Evolutionary conservation across 345 rosid genomes (phyloP).

Genomic region (Raphanus sativus): DNA sequence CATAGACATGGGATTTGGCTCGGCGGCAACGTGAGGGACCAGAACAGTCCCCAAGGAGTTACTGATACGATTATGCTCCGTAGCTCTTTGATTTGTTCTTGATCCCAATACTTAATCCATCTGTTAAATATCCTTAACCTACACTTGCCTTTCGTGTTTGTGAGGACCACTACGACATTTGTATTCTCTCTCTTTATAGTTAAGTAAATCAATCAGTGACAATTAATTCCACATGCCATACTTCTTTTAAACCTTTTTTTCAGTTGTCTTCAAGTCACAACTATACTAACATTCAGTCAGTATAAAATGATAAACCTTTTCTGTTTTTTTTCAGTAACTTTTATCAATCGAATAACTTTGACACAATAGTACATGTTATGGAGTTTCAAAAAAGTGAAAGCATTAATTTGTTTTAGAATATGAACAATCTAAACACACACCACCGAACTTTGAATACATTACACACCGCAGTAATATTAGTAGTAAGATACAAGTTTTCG

Average conservation of each 20-base stretch:
- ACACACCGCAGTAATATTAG: not conserved
- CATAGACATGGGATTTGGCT: slow-evolving; percentile 2
- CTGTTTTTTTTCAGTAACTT: not conserved
- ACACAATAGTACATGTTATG: not conserved
- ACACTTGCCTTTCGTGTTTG: not conserved
- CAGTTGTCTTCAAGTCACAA: not conserved
- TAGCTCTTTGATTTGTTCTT: not conserved
- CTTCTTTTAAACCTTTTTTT: not conserved
- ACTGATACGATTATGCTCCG: not conserved
- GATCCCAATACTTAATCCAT: slow-evolving; percentile 1
- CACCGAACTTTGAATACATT: not conserved
- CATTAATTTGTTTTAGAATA: no score
- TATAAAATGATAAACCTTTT: not conserved
- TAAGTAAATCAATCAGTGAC: not conserved
- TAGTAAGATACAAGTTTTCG: not conserved
- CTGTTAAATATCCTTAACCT: not conserved
- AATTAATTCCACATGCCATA: slow-evolving; percentile 7
- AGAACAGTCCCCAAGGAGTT: slow-evolving; percentile 30
- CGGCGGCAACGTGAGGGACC: slow-evolving; percentile 29
- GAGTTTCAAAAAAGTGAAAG: not conserved
- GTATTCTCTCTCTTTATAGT: not conserved
- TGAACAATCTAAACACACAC: not conserved
- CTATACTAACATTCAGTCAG: not conserved
- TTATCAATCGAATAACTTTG: not conserved
- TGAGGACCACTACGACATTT: slow-evolving; percentile 8